Percentiles rank a stretch among this genome's conserved stretches.
Evolutionary conservation across 192 early-diverging fungal genomes (phyloP).

Genomic region (Kappamyces sp.): DNA sequence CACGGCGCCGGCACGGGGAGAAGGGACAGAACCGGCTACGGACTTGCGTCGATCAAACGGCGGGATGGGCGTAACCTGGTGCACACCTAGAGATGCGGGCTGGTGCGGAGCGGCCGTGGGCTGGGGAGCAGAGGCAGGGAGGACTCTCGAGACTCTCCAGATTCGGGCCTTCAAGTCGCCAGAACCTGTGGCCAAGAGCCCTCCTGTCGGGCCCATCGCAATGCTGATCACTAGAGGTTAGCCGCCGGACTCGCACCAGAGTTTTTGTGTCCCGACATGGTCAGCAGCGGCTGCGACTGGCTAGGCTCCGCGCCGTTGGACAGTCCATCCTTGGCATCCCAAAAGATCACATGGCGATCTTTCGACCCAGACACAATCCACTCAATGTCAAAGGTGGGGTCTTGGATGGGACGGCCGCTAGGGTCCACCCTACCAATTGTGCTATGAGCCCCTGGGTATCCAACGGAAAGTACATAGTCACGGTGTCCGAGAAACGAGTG

Average conservation of each 20-base stretch:
- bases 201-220: conserved; percentile 71
- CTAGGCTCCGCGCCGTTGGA: conserved; percentile 16
- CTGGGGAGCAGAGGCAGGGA: neutral
- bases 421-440: conserved; percentile 32
- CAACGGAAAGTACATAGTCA: conserved; percentile 97
- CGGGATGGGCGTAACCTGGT: neutral
- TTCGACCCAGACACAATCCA: conserved; percentile 92
- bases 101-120: conserved; percentile 1
- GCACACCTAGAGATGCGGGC: neutral
- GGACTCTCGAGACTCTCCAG: conserved; percentile 66
- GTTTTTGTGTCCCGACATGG: conserved; percentile 95
- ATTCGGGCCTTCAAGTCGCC: conserved; percentile 89
- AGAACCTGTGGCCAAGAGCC: conserved; percentile 91
- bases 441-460: conserved; percentile 39
- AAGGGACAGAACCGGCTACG: no score
- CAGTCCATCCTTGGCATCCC: conserved; percentile 72
- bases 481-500: conserved; percentile 65
- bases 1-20: no score
- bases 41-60: neutral
- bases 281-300: conserved; percentile 39
- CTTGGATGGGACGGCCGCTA: conserved; percentile 4
- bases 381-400: conserved; percentile 36
- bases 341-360: conserved; percentile 89
- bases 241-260: conserved; percentile 67
- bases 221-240: conserved; percentile 75